Conservation (phyloP, 2,329 filamentous ascomycete genomes). For the Colletotrichum tabaci region DNA sequence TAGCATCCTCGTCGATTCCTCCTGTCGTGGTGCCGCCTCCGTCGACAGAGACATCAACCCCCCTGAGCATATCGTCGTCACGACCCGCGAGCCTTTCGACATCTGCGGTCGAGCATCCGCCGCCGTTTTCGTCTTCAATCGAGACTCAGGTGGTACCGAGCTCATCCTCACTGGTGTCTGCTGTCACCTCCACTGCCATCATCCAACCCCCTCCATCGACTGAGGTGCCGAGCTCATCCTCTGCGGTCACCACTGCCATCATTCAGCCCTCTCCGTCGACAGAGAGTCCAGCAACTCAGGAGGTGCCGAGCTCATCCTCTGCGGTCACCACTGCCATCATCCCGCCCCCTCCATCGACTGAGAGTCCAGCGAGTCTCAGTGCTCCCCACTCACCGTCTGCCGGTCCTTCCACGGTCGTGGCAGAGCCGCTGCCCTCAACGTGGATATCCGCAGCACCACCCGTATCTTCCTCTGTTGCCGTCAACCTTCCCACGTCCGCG, state of each 20-base stretch:
- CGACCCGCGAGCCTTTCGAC: not conserved
- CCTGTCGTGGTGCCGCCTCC: conserved; percentile 1
- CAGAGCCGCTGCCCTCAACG: not conserved
- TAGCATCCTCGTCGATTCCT: not conserved
- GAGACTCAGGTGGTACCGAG: not conserved
- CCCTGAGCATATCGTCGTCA: not conserved
- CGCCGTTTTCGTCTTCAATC: not conserved
- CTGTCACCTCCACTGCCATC: not conserved
- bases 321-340: not conserved
- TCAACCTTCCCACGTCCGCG: no score
- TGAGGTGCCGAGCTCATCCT: not conserved
- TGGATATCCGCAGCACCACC: not conserved
- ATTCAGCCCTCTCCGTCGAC: not conserved
- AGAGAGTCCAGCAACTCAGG: not conserved
- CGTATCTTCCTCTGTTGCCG: not conserved
- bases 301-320: not conserved
- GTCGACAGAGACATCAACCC: not conserved
- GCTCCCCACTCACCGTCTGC: not conserved
- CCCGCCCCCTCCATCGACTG: not conserved
- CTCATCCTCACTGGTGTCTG: not conserved
- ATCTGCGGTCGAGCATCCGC: not conserved
- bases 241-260: not conserved
- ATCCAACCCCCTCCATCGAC: not conserved
- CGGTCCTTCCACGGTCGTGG: not conserved
- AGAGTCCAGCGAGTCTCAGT: not conserved